Evolutionary conservation across 192 early-diverging fungal genomes (phyloP), one percentile per base, ranked within the genome.

Genomic region (Mortierella alpina): DNA sequence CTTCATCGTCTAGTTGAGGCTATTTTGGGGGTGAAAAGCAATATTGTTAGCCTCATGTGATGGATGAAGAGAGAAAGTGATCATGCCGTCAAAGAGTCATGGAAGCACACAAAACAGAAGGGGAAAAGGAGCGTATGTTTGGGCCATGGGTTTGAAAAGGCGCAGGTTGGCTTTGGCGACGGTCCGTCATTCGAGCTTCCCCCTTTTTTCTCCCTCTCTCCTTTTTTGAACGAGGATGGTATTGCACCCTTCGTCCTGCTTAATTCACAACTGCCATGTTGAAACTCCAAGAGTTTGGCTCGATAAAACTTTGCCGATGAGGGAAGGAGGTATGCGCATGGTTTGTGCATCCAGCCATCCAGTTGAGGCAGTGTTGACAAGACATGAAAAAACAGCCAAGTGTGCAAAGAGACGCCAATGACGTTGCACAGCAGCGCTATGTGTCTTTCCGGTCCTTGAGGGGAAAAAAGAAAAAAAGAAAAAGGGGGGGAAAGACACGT

Each of bases 1-100:
- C 81, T 41, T 86, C 80, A 42, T 83, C 84, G 41, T 83, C 85
- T 13, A 80, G 76, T 59, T 82, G 65, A 6, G 77, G 77, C 70
- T 80, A 65, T 42, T 61, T n/a, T n/a, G 22, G 57, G 22, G 31
- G 41, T 41, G n/a, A 17, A 5, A 39, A 59, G 57, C 31, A 59
- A 10, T 41, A 59, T 41, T 7, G 20, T 59, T 59, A 59, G 57
- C 22, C 15, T 13, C 13, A 44, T 44, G 4, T 14, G 31, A 47
- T 23, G 41, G 17, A 14, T 18, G 47, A 48, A 62, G 58, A 58
- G 20, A 58, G 47, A 58, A 41, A 40, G 48, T 50, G 13, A 48
- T 18, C 48, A n/a, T 62, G 20, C n/a, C 11, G 46, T 9, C 11
- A 3, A 55, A n/a, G 54, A 18, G 18, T 55, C 23, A 55, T 15